Evolutionary conservation across 2,329 filamentous ascomycete species (phyloP), one percentile per base, ranked within the genome.

Genomic region (Colletotrichum theobromicola): DNA sequence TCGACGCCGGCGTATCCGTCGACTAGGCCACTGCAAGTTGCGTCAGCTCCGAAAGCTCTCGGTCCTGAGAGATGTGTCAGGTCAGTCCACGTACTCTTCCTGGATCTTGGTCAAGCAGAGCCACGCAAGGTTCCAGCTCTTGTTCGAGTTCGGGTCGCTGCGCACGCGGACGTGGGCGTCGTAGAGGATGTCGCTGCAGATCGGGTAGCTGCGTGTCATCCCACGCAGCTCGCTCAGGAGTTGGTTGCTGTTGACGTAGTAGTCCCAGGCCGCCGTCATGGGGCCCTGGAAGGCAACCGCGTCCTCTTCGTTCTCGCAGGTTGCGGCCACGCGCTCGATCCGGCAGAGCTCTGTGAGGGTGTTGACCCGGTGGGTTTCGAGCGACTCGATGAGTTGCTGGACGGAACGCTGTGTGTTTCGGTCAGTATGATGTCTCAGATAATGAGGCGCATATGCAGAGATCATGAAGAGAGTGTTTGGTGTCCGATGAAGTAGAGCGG

Each of bases 121-220:
- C 93, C 93, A 95, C 55, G 92, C 93, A 78, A 93, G 87, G 80
- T 95, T 95, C 93, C 94, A 95, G 80, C 93, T 94, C 28, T 91
- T 88, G 78, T 91, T 92, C 76, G 91, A 93, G 21, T 88, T 85
- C 0, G 92, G 92, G 76, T 95, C 93, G 32, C 84, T 85, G 69
- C 89, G 87, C 4, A 95, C 93, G 26, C 92, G 86, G 70, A 85
- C 83, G 78, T 93, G 92, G 0, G 93, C 93, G 79, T 94, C 92
- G 64, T 90, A 87, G 2, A 95, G 81, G 37, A 93, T 88, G 63
- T 92, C 90, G 15, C 89, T 90, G 77, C 90, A 90, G 81, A 95
- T 92, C 1, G 93, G 92, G 78, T 93, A 95, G 78, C 89, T 90
- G 18, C 86, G 87, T 2, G 93, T 94, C 28, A 95, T 83, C 28